A percentile compares a stretch with the other conserved stretches of the same genome.
Conservation (phyloP, 495 filamentous ascomycete genomes). For the Podospora comata region DNA sequence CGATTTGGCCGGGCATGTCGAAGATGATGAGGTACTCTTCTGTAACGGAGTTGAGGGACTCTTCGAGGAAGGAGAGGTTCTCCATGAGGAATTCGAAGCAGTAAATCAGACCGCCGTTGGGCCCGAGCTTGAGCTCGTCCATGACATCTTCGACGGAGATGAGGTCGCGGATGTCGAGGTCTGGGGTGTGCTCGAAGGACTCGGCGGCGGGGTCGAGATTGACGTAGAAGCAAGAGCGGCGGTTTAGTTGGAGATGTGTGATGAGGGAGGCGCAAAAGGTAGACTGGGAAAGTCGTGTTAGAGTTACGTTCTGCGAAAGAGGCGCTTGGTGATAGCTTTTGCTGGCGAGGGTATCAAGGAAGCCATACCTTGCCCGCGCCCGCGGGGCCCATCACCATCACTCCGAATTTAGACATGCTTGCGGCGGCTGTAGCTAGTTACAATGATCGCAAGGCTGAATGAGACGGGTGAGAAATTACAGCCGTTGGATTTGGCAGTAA, state of each 20-base stretch:
- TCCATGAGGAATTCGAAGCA: slow-evolving; percentile 96
- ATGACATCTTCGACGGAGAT: slow-evolving; percentile 97
- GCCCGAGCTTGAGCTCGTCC: slow-evolving; percentile 91
- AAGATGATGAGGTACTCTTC: slow-evolving; percentile 96
- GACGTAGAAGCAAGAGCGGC: slow-evolving; percentile 87
- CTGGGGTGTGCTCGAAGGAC: slow-evolving; percentile 83
- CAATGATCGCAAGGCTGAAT: background rate
- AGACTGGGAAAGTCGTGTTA: slow-evolving; percentile 51
- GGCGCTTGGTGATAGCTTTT: background rate
- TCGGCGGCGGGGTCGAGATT: slow-evolving; percentile 98
- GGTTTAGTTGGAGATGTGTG: slow-evolving; percentile 82
- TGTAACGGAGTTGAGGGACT: slow-evolving; percentile 77
- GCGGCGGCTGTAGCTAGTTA: background rate
- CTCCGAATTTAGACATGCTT: slow-evolving; percentile 87
- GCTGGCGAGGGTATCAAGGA: slow-evolving; percentile 1
- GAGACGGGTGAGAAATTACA: background rate
- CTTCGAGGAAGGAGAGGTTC: slow-evolving; percentile 91
- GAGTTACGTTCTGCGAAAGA: background rate
- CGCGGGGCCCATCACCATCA: slow-evolving; percentile 91
- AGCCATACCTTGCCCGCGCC: slow-evolving; percentile 73
- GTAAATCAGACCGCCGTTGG: slow-evolving; percentile 94
- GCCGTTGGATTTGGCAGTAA: background rate
- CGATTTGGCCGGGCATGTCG: slow-evolving; percentile 98
- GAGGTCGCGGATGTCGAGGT: slow-evolving; percentile 94
- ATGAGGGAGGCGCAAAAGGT: slow-evolving; percentile 94